Conservation (phyloP, 2,329 filamentous ascomycete genomes). For the Neopestalotiopsis rosae region DNA sequence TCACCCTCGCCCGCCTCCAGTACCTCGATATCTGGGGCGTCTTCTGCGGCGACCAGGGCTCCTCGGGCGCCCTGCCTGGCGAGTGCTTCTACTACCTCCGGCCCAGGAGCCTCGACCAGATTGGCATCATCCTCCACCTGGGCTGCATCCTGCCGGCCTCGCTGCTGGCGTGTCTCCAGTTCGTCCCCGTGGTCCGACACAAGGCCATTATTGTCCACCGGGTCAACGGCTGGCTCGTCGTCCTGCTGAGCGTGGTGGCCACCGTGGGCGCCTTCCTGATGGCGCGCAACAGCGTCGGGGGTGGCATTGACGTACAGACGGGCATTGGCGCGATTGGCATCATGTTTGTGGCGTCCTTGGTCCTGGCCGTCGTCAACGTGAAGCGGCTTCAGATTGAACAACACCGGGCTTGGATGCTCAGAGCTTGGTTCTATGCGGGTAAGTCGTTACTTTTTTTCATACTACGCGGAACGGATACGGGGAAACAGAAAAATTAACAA, state of each 20-base stretch:
- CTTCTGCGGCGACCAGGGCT: conserved; percentile 36
- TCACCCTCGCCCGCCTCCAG: conserved; percentile 52
- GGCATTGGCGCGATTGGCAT: conserved; percentile 49
- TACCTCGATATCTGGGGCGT: conserved; percentile 53
- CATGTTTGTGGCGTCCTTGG: conserved; percentile 47
- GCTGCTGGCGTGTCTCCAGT: conserved; percentile 52
- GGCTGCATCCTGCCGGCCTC: conserved; percentile 49
- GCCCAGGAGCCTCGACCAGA: conserved; percentile 28
- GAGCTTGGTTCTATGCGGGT: conserved; percentile 53
- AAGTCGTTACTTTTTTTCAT: too few species aligned
- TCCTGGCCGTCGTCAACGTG: conserved; percentile 60
- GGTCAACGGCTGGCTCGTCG: conserved; percentile 61
- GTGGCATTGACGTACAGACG: conserved; percentile 53
- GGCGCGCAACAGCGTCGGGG: conserved; percentile 55
- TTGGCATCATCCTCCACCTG: conserved; percentile 54
- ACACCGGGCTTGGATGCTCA: conserved; percentile 67
- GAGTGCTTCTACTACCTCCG: conserved; percentile 47
- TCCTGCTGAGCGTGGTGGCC: conserved; percentile 51
- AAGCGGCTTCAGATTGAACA: conserved; percentile 66
- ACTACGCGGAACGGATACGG: too few species aligned
- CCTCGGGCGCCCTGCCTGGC: conserved; percentile 35
- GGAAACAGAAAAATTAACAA: neutral
- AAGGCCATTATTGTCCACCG: conserved; percentile 60
- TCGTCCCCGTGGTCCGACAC: conserved; percentile 52
- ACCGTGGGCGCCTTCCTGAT: conserved; percentile 61